Base-by-base conservation (phyloP, 441 rosid genomes). In the Mallotus japonicus region DNA sequence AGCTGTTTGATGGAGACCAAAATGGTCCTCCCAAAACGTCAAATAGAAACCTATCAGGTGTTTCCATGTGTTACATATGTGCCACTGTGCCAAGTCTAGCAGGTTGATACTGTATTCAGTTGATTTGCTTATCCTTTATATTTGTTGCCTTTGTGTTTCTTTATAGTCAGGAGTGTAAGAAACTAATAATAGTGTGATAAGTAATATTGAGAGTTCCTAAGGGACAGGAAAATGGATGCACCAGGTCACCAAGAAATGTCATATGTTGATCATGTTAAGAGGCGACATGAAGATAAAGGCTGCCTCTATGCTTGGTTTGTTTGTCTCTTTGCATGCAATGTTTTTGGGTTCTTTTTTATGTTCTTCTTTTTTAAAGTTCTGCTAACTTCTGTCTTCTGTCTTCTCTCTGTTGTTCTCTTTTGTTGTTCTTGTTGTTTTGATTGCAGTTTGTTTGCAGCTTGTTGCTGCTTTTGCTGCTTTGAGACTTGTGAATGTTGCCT, bases 261-360 rank as follows among this genome's bases (percentile, higher is more conserved):
- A 17, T 80, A 80, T 55, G 34, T 1, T 13, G 83, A 74, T 69
- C 83, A 82, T 13, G 66, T 85, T 47, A 75, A 74, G 72, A 83
- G 37, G 57, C 87, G 83, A 62, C 80, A 37, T 0, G 79, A 83
- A 40, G 88, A 85, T 42, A 83, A 80, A 62, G 88, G 88, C 72
- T 73, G 75, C 75, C 77, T 85, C 57, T 82, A 85, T 77, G 79
- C 90, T 22, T 56, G 73, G 85, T 85, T 28, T 22, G 82, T 74
- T 74, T 22, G 82, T 74, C 55, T 24, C 63, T 22, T 20, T 12
- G 16, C 8, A 14, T 62, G 34, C 17, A 2, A 59, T 60, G 17
- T 60, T 24, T 15, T 22, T 24, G 15, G 24, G 28, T 28, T 28
- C 37, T 59, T 28, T 1, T 5, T 14, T 22, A 22, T 12, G 16